Base-by-base conservation (phyloP, 2,329 filamentous ascomycete species). In the Pseudocercospora vitis region DNA sequence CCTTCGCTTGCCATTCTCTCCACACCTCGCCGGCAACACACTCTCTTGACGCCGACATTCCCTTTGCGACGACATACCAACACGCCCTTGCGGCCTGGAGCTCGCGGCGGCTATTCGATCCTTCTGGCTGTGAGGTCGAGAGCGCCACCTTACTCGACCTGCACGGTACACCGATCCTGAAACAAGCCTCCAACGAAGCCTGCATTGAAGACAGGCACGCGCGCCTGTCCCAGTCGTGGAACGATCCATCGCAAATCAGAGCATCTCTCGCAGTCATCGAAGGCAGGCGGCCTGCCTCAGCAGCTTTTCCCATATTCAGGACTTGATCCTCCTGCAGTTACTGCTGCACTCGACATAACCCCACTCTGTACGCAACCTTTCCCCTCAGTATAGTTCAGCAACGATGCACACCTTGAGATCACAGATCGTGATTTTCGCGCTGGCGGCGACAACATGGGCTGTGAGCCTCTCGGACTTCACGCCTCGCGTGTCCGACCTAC, bases 381-480 rank as follows among this genome's bases (percentile, higher is more conserved):
- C 23, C 18, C 19, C 14, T 31, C 24, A 28, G 12, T 9, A 28
- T 11, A 28, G 6, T 8, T 24, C 4, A 28, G 21, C 6, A 16
- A 28, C 21, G n/a, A 45, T 45, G 42, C 42, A 14, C 14, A 11
- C 18, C 14, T 31, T 35, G 5, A 18, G 21, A 11, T 21, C 51
- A 46, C 40, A 40, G 14, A 16, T 49, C 24, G 52, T 52, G 37
- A 40, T 63, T 24, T 16, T 68, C 8, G 61, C 65, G 53, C 61
- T 69, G 9, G 62, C 66, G 3, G 48, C 55, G 7, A 46, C 63
- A 9, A 53, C 63, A 14, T 52, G 64, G 39, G 65, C 74, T n/a
- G 72, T 76, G 33, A 70, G 71, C 18, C 73, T 78, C 31, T 64
- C 70, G 23, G 73, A 75, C 63, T 78, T 78, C 62, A 70, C 68